Conservation (phyloP, 768 basidiomycete species). For the Termitomyces sp. region DNA sequence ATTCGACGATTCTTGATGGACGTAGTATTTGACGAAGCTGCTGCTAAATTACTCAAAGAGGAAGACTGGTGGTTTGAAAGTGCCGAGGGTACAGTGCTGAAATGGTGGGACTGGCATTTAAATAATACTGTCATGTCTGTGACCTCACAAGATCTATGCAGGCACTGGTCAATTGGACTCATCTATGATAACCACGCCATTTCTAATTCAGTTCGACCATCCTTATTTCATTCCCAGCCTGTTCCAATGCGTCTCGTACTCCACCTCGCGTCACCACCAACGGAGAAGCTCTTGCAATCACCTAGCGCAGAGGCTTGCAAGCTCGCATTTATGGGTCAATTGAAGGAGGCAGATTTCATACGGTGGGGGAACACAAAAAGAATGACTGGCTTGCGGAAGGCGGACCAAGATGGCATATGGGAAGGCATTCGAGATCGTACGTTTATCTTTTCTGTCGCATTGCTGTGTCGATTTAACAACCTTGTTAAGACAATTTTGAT, state of each 20-base stretch:
- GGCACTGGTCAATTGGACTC: slow-evolving; percentile 98
- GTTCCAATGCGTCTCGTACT: slow-evolving; percentile 75
- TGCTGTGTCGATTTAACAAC: slow-evolving; percentile 4
- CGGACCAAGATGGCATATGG: slow-evolving; percentile 96
- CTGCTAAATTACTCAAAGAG: slow-evolving; percentile 72
- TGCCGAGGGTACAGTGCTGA: slow-evolving; percentile 75
- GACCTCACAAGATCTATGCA: slow-evolving; percentile 29
- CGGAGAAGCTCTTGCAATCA: slow-evolving; percentile 79
- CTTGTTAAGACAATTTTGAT: slow-evolving; percentile 83
- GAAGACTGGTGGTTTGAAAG: slow-evolving; percentile 99
- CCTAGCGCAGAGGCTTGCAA: slow-evolving; percentile 86
- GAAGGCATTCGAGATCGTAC: slow-evolving; percentile 93
- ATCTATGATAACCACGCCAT: slow-evolving; percentile 86
- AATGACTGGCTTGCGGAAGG: slow-evolving; percentile 86
- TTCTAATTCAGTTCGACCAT: slow-evolving; percentile 53
- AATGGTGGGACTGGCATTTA: slow-evolving; percentile 63
- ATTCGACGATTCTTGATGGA: slow-evolving; percentile 87
- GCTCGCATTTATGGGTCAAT: slow-evolving; percentile 90
- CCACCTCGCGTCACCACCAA: slow-evolving; percentile 85
- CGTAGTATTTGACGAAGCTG: slow-evolving; percentile 87
- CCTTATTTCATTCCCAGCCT: slow-evolving; percentile 39
- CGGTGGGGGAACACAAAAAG: slow-evolving; percentile 96
- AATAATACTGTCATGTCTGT: slow-evolving; percentile 5
- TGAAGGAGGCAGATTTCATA: slow-evolving; percentile 97
- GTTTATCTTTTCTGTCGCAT: slow-evolving; percentile 29